Percentiles rank a stretch among this genome's conserved stretches.
phyloP scores from a whole-genome alignment of 1,139 yeast genomes.

The Candida sp. region DNA sequence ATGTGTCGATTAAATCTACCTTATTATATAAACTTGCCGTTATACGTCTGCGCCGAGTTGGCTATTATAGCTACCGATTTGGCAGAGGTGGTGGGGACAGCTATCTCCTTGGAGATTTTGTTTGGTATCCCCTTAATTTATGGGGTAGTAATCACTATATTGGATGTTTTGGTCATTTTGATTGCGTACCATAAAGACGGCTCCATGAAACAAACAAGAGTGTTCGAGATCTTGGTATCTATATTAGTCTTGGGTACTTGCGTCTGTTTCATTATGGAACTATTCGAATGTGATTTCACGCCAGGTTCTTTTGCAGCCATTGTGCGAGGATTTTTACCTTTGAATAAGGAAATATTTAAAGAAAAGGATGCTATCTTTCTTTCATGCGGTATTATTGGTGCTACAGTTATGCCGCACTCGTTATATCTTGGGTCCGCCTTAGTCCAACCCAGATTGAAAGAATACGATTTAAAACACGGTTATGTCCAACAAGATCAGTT shows the following conservation, averaged over 20 bases:
- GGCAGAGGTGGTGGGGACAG: slow-evolving; percentile 83
- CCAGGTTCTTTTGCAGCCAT: slow-evolving; percentile 31
- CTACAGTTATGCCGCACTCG: slow-evolving; percentile 85
- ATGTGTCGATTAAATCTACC: slow-evolving; percentile 69
- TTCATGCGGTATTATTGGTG: slow-evolving; percentile 73
- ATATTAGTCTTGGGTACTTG: slow-evolving; percentile 63
- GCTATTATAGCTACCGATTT: slow-evolving; percentile 80
- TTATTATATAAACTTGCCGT: slow-evolving; percentile 48
- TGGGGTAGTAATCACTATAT: slow-evolving; percentile 66
- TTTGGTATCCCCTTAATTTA: slow-evolving; percentile 62
- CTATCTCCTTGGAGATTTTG: slow-evolving; percentile 67
- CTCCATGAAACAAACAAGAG: slow-evolving; percentile 57
- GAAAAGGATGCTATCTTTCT: slow-evolving; percentile 61
- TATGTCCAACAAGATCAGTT: slow-evolving; percentile 7
- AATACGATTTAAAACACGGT: slow-evolving; percentile 54
- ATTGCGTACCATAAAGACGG: slow-evolving; percentile 76
- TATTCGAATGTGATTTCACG: slow-evolving; percentile 48
- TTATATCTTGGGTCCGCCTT: slow-evolving; percentile 72
- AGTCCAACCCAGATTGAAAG: slow-evolving; percentile 70
- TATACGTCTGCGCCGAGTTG: slow-evolving; percentile 65
- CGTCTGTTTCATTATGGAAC: slow-evolving; percentile 58
- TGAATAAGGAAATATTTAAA: slow-evolving; percentile 41
- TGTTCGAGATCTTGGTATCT: slow-evolving; percentile 66
- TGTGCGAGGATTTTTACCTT: slow-evolving; percentile 63
- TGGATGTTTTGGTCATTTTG: slow-evolving; percentile 68